phyloP scores from a whole-genome alignment of 768 basidiomycete species.

The Tulasnella sp. region DNA sequence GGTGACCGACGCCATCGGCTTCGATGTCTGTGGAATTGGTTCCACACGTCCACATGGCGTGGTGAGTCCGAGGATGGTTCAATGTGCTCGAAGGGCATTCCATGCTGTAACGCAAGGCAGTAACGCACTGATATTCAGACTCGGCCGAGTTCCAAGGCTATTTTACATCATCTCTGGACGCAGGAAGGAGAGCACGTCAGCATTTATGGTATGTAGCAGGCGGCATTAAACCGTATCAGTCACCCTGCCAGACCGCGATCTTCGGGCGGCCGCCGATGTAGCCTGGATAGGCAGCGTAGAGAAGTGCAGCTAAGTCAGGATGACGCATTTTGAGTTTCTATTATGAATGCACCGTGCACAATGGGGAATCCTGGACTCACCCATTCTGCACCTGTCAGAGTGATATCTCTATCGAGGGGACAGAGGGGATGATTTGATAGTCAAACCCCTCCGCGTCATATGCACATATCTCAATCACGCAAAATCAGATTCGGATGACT shows the following conservation, averaged over 20 bases:
- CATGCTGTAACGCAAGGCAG: no score
- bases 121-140: no score
- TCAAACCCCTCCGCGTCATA: no score
- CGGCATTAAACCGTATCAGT: constrained; percentile 23
- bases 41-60: constrained; percentile 41
- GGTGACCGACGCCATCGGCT: constrained; percentile 39
- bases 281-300: constrained; percentile 39
- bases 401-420: constrained; percentile 33
- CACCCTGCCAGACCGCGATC: constrained; percentile 47
- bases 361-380: constrained; percentile 18
- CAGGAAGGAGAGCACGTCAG: background rate
- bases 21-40: constrained; percentile 39
- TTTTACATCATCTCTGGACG: no score
- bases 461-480: no score
- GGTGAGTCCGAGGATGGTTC: constrained; percentile 36
- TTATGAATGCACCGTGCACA: background rate
- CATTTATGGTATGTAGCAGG: background rate
- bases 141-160: no score
- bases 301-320: constrained; percentile 38
- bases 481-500: no score
- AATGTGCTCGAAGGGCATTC: no score
- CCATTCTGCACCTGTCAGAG: constrained; percentile 38
- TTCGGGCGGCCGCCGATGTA: constrained; percentile 41
- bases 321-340: constrained; percentile 19
- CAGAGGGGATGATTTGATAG: constrained; percentile 45